Conservation (phyloP, 768 basidiomycete species). For the Suillus lakei region DNA sequence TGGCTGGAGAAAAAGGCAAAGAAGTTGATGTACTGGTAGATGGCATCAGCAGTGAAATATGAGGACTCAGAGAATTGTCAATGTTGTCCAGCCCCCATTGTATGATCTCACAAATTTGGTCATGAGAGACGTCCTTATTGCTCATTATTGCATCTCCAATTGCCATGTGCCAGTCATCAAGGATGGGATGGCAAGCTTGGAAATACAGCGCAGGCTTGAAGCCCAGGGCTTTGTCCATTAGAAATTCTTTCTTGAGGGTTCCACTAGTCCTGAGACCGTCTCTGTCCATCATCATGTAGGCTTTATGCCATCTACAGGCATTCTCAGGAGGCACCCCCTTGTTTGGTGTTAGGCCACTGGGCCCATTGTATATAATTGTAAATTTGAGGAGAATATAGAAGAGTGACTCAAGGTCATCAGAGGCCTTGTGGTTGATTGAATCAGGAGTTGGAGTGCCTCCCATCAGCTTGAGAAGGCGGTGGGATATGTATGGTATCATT, state of each 20-base stretch:
- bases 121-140: neutral
- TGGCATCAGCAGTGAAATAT: no score
- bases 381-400: neutral
- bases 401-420: neutral
- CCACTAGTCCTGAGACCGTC: neutral
- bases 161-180: neutral
- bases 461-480: neutral
- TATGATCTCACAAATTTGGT: neutral
- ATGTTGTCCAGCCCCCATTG: neutral
- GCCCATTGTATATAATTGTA: neutral
- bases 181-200: neutral
- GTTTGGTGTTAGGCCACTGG: neutral
- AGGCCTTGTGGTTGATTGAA: neutral
- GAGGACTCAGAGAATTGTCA: neutral
- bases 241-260: neutral
- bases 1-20: no score
- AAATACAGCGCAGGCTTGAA: neutral
- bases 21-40: no score
- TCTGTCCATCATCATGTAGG: neutral
- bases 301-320: neutral
- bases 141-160: neutral
- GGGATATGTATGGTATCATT: neutral
- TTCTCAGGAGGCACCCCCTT: neutral
- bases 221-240: accelerated
- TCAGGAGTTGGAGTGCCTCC: accelerated